Conservation (phyloP, 2,329 filamentous ascomycete genomes). For the Coniochaeta prunicola region DNA sequence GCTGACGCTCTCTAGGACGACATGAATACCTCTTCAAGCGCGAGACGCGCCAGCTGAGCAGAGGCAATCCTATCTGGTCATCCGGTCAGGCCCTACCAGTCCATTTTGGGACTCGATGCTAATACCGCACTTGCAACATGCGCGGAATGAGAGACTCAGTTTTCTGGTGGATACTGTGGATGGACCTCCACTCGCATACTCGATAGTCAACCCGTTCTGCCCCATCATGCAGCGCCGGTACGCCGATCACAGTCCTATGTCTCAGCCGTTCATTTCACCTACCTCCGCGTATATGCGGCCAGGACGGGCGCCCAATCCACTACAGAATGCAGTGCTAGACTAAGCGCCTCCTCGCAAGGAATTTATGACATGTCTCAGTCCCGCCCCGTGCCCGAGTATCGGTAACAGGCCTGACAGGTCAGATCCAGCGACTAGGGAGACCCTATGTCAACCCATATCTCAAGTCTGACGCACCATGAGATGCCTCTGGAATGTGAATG, state of each 20-base stretch:
- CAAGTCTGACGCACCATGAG: background rate
- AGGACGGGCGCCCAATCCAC: no score
- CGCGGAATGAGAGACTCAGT: background rate
- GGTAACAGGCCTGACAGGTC: background rate
- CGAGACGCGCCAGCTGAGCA: no score
- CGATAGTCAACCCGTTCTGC: background rate
- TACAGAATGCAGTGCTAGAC: background rate
- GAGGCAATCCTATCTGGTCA: no score
- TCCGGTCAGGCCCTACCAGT: no score
- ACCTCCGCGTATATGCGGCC: background rate
- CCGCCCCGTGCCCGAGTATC: background rate
- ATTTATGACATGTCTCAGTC: background rate
- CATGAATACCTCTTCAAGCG: background rate
- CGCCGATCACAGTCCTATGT: background rate
- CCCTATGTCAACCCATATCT: background rate
- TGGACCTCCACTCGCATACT: background rate
- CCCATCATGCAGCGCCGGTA: background rate
- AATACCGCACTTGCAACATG: no score
- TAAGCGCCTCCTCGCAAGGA: background rate
- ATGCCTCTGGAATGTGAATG: background rate
- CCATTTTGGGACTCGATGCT: no score
- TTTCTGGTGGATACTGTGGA: background rate
- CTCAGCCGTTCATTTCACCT: background rate
- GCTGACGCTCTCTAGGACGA: background rate
- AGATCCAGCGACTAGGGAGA: background rate